Evolutionary conservation across 2,329 filamentous ascomycete species (phyloP).

Genomic region (Mollisiaceae sp.): DNA sequence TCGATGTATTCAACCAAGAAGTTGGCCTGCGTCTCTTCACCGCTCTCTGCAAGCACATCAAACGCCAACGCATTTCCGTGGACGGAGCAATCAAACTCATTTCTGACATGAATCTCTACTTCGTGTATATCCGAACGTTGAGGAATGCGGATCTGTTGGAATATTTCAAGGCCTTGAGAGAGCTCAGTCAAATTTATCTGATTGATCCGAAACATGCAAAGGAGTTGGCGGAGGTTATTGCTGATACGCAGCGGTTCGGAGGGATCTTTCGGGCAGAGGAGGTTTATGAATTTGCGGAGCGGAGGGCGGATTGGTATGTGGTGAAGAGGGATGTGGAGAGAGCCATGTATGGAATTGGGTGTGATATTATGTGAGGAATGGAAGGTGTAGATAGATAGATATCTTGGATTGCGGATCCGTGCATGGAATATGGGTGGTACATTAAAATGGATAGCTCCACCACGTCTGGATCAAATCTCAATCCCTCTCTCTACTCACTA

Average conservation of each 20-base stretch:
- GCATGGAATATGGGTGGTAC: no score
- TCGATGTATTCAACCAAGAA: constrained; percentile 98
- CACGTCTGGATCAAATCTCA: no score
- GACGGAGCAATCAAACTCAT: constrained; percentile 92
- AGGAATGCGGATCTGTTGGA: constrained; percentile 82
- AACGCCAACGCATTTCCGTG: constrained; percentile 90
- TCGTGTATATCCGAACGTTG: constrained; percentile 80
- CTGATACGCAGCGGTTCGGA: constrained; percentile 85
- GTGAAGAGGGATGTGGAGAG: constrained; percentile 89
- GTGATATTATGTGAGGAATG: constrained; percentile 83
- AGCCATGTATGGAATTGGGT: constrained; percentile 97
- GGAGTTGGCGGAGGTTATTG: constrained; percentile 93
- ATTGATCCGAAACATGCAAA: constrained; percentile 88
- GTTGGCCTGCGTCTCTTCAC: constrained; percentile 92
- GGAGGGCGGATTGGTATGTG: constrained; percentile 92
- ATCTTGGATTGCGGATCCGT: neutral
- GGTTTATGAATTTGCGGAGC: constrained; percentile 95
- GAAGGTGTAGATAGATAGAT: neutral
- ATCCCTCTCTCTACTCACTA: neutral
- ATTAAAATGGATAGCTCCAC: no score
- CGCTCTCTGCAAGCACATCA: constrained; percentile 94
- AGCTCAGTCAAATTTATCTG: constrained; percentile 93
- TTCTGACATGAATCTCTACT: constrained; percentile 95
- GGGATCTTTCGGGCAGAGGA: constrained; percentile 95
- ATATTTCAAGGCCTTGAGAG: constrained; percentile 90